Evolutionary conservation across 2,329 filamentous ascomycete species (phyloP), one percentile per base, ranked within the genome.

Genomic region (Aspergillus pseudonomiae): DNA sequence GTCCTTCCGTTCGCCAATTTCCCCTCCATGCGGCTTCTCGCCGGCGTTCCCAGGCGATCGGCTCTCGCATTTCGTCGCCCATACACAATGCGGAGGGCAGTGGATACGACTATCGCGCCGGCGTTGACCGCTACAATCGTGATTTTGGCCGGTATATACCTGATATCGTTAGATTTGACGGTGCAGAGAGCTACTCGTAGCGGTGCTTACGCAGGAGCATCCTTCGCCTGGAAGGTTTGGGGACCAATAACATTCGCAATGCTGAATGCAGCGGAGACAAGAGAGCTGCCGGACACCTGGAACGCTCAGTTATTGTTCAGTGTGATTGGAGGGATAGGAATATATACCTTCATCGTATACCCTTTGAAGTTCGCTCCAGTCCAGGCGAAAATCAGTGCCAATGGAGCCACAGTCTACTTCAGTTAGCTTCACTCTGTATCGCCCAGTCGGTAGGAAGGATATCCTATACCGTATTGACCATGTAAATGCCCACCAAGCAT

Each of bases 311-410:
- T 16, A 5, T 48, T 19, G 16, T 6, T 16, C 39, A 16, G 45
- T 10, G 2, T 21, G 3, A 39, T 7, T 9, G 16, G 12, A 48
- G n/a, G 26, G 2, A n/a, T 3, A 46, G 36, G n/a, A 32, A 21
- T 12, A 48, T 19, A 34, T 59, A 71, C 70, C 63, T 72, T 72
- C 67, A 69, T 84, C 2, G 81, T 82, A 60, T 84, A 81, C 0
- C 81, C 81, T 10, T 80, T 81, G 45, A 80, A 78, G 60, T 84
- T 84, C 5, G 75, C 78, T 6, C 79, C 78, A 11, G 81, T 81
- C 79, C 78, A 82, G 0, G 78, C 77, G 32, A 79, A 78, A 30
- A 82, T 71, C 10, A 82, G 62, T 16, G 79, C 80, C 28, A 82
- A 70, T 1, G 77, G 72, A 6, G 78, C 77, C n/a, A 79, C 78